Evolutionary conservation across 2,329 filamentous ascomycete species (phyloP), one percentile per base, ranked within the genome.

Genomic region (Echinosphaeria canescens): DNA sequence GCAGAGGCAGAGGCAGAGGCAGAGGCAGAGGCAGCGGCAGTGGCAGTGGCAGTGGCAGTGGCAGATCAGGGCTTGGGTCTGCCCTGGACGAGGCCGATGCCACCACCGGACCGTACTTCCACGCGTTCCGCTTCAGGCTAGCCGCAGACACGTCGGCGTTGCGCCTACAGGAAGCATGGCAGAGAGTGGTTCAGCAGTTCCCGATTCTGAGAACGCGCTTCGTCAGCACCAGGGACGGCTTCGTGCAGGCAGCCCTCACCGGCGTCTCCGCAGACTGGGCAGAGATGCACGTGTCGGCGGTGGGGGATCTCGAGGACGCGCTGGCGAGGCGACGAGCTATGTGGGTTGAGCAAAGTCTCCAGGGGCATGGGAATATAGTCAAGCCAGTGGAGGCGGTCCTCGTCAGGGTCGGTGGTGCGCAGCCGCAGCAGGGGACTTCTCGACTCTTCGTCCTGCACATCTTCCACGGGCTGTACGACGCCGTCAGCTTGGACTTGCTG

Each of bases 401-500:
- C 1, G 31, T 65, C 3, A 30, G 35, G 1, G 25, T 40, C 5
- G 27, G 30, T 1, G 13, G 11, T 2, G 34, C 34, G 2, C 36
- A 35, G 2, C 37, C 38, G 5, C 33, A 56, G 0, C n/a, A n/a
- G n/a, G n/a, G n/a, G n/a, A n/a, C n/a, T n/a, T n/a, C n/a, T n/a
- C n/a, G n/a, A n/a, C n/a, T n/a, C n/a, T 46, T 91, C 17, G 47
- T 57, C 3, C 38, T 91, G 3, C 62, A 75, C 24, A 70, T 90
- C 1, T 91, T 92, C 47, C 84, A 93, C 42, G 81, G 65, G 0
- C 46, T 92, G 0, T 93, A 93, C 37, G 84, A 93, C 45, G 84
- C 81, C 2, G 74, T 64, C 34, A 85, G 81, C 32, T 60, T 91
- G 22, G 57, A 62, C 2, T 44, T 80, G 14, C 56, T 91, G 22